phyloP scores from a whole-genome alignment of 441 rosid species.

The Cnidoscolus chayamansa region DNA sequence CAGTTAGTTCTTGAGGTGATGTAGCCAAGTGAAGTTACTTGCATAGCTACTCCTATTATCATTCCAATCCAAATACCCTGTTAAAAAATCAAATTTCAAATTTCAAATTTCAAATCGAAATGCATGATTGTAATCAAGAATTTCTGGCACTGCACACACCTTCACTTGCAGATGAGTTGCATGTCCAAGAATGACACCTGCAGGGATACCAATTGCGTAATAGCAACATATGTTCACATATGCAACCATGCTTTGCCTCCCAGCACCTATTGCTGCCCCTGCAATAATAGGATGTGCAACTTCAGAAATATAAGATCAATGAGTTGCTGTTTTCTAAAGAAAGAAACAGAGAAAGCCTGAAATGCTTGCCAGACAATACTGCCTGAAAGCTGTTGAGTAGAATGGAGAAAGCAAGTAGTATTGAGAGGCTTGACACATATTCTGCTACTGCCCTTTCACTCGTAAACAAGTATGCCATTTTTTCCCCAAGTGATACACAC shows the following conservation, averaged over 20 bases:
- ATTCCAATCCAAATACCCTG: slow-evolving; percentile 52
- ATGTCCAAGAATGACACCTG: slow-evolving; percentile 48
- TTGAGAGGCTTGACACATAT: slow-evolving; percentile 42
- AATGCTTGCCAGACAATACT: slow-evolving; percentile 44
- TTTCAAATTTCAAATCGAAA: too few relatives aligned
- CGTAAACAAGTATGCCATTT: slow-evolving; percentile 47
- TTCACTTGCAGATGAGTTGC: slow-evolving; percentile 38
- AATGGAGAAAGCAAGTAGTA: slow-evolving; percentile 52
- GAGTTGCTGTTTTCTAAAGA: too few relatives aligned
- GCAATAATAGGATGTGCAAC: not conserved
- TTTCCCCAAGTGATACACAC: slow-evolving; percentile 41
- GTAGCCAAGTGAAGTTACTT: slow-evolving; percentile 21
- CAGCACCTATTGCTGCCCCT: slow-evolving; percentile 72
- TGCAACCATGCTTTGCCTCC: slow-evolving; percentile 54
- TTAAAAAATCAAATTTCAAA: not conserved
- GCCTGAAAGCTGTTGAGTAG: slow-evolving; percentile 59
- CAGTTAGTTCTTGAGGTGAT: slow-evolving; percentile 20
- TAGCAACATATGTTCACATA: slow-evolving; percentile 55
- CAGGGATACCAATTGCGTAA: slow-evolving; percentile 49
- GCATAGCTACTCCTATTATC: slow-evolving; percentile 36
- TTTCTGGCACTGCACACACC: slow-evolving; percentile 20
- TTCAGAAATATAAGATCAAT: not conserved
- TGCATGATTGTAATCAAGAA: too few relatives aligned
- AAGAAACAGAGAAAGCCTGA: not conserved
- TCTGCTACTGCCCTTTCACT: slow-evolving; percentile 39